These are phyloP conservation scores for Ettlia oleoabundans DNA, from an alignment of 139 green algal species.

Conservation along the genomic window DNA sequence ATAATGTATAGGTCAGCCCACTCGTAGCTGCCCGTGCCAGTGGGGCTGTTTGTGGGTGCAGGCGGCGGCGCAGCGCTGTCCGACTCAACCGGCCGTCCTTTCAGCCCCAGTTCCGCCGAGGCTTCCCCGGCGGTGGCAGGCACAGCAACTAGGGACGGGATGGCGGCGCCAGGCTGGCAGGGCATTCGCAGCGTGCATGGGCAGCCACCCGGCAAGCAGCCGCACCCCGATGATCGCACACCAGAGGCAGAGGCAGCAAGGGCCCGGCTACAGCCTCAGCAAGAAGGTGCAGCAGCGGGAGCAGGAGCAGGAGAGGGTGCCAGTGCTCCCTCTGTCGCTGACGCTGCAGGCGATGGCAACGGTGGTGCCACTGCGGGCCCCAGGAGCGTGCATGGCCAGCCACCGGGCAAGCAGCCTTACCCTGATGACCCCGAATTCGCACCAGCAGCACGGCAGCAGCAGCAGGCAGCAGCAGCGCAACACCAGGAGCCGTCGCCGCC, in stretches of 20 bases:
- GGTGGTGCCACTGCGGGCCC: neutral
- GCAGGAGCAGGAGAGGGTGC: neutral
- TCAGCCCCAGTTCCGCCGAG: conserved; percentile 20
- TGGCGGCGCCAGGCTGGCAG: neutral
- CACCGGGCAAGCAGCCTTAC: conserved; percentile 20
- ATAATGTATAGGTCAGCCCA: no score
- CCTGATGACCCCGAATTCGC: conserved; percentile 16
- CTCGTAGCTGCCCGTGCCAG: neutral
- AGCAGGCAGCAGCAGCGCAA: neutral
- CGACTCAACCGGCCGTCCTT: neutral
- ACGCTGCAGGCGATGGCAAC: neutral
- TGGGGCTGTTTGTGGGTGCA: no score
- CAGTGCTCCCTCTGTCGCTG: neutral
- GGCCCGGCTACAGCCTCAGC: neutral
- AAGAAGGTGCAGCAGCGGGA: neutral
- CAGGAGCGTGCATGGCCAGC: conserved; percentile 20
- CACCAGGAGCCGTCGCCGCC: neutral
- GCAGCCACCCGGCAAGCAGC: conserved; percentile 24
- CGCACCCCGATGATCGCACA: conserved; percentile 12
- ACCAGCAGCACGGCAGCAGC: neutral
- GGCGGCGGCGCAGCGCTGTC: neutral
- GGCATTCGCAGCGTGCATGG: conserved; percentile 12
- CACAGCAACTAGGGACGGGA: no score
- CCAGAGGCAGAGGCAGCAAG: conserved; percentile 6
- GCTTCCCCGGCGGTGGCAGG: neutral